Evolutionary conservation across 139 green algal species (phyloP).

Genomic region (Zygnema cylindricum): DNA sequence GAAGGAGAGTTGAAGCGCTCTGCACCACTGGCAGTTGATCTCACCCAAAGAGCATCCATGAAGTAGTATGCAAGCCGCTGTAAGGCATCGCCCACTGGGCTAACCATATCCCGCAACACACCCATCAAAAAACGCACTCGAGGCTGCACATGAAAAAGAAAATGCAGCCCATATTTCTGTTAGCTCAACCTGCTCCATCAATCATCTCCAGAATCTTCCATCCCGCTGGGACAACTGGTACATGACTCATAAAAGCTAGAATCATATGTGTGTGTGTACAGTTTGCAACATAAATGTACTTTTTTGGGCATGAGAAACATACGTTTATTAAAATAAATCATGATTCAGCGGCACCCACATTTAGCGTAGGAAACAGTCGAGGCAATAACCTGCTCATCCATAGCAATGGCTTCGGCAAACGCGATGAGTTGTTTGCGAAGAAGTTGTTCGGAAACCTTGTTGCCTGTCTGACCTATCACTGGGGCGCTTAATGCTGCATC

Average conservation of each 20-base stretch:
- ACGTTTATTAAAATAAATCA: too few relatives aligned
- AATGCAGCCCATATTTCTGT: too few relatives aligned
- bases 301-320: too few relatives aligned
- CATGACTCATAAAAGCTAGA: too few relatives aligned
- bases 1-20: too few relatives aligned
- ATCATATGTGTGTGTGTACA: too few relatives aligned
- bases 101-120: background rate
- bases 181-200: too few relatives aligned
- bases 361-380: background rate
- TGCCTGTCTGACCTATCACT: background rate
- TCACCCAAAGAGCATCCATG: background rate
- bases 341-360: too few relatives aligned
- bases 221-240: too few relatives aligned
- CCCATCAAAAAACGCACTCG: background rate
- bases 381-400: background rate
- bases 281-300: too few relatives aligned
- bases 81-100: background rate
- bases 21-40: background rate
- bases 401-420: conserved; percentile 12
- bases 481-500: background rate
- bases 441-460: background rate
- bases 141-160: background rate
- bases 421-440: background rate
- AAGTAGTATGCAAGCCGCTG: background rate
- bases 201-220: too few relatives aligned